Base-by-base conservation (phyloP, 2,329 filamentous ascomycete genomes). In the Dactylellina leptospora region DNA sequence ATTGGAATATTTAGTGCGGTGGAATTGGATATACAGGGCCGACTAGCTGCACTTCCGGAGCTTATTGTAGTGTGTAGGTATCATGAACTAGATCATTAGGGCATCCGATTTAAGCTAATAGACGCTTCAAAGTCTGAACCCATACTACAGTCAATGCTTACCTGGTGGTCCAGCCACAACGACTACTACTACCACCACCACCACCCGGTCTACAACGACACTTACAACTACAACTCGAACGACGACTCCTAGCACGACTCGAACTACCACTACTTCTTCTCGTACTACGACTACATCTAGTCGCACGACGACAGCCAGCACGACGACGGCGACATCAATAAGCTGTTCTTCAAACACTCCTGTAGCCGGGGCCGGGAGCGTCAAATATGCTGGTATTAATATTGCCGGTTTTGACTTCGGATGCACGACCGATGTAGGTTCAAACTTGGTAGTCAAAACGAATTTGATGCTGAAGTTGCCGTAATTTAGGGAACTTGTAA, bases 341-440 rank as follows among this genome's bases (percentile, higher is more conserved):
- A 64, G 50, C 42, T 64, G 60, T 11, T 5, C 40, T 11, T 64
- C 60, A 3, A 64, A 64, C 30, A 50, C 60, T 18, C 60, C 60
- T n/a, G 40, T 51, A 6, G 25, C 50, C 18, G 30, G 42, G 6
- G 38, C 60, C 4, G 60, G 60, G 23, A 64, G 44, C 11, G 60
- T 64, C 11, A 22, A 64, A 54, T 64, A 64, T 9, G 58, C 40
- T 18, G 81, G 81, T 48, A 77, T 81, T 27, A 82, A 82, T 74
- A 82, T 84, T 59, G 80, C 82, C 3, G 83, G 83, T 1, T 82
- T 82, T 60, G 83, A 84, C 66, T 84, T 84, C 71, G 81, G 82
- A n/a, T 82, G 81, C 69, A 74, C 74, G 10, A 83, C 80, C 3
- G 78, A 80, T 74, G 82, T 74, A 74, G 44, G 58, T 56, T 64